These are phyloP conservation scores for Volvariella surrecta DNA, from an alignment of 1,284 basidiomycete genomes.

Conservation along the genomic window DNA sequence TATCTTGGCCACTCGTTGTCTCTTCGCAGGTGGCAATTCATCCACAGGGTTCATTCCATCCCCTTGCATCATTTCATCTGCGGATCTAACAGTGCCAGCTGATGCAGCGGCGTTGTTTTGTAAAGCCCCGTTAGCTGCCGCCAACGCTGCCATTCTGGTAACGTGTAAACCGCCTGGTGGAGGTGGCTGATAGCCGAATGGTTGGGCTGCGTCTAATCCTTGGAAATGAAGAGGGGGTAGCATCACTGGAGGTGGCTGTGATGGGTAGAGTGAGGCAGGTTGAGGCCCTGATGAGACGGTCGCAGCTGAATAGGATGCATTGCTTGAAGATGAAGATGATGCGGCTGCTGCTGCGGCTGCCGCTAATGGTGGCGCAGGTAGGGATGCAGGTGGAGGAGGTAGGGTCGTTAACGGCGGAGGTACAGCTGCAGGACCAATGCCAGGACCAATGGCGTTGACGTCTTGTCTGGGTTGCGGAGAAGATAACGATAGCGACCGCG, in stretches of 20 bases:
- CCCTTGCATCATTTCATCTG: constrained; percentile 73
- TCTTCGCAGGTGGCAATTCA: constrained; percentile 70
- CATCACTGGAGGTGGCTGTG: constrained; percentile 60
- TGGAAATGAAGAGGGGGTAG: constrained; percentile 77
- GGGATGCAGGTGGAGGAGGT: constrained; percentile 56
- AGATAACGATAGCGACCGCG: background rate
- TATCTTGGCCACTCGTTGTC: constrained; percentile 74
- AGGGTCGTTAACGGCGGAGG: constrained; percentile 54
- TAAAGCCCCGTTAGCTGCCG: constrained; percentile 35
- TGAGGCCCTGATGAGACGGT: constrained; percentile 76
- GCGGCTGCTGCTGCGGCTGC: constrained; percentile 38
- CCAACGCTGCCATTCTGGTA: constrained; percentile 42
- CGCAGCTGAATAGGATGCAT: constrained; percentile 58
- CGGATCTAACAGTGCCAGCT: constrained; percentile 59
- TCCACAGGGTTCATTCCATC: constrained; percentile 21
- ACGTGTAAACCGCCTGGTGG: constrained; percentile 35
- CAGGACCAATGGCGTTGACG: constrained; percentile 68
- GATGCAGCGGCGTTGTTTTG: constrained; percentile 32
- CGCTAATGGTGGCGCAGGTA: constrained; percentile 54
- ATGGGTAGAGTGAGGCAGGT: constrained; percentile 62
- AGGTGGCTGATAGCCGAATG: constrained; percentile 73
- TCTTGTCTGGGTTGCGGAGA: constrained; percentile 44
- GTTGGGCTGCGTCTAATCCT: constrained; percentile 65
- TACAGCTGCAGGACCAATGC: constrained; percentile 70
- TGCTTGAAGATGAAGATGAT: constrained; percentile 33